Percentiles rank a stretch among this genome's conserved stretches.
phyloP scores from a whole-genome alignment of 441 rosid species.

The Adansonia rubrostipa region DNA sequence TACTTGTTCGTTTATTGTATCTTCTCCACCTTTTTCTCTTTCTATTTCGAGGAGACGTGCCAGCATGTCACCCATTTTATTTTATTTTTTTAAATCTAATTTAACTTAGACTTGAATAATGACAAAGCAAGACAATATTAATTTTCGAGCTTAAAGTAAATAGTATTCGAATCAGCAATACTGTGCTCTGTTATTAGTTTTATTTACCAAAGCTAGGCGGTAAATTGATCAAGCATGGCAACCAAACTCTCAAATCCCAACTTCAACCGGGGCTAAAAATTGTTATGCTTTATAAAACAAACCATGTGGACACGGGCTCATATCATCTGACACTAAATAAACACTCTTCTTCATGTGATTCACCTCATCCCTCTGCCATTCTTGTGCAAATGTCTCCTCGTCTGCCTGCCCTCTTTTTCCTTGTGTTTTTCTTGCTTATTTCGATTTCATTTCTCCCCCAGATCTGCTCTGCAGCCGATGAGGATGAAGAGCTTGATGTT shows the following conservation, averaged over 20 bases:
- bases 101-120: too few species aligned
- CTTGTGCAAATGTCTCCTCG: conserved; percentile 33
- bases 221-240: too few species aligned
- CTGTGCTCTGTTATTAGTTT: not conserved
- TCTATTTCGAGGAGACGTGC: conserved; percentile 11
- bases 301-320: conserved; percentile 22
- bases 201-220: not conserved
- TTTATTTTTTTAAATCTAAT: too few species aligned
- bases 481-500: conserved; percentile 32
- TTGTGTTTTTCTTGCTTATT: conserved; percentile 40
- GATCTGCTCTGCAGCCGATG: conserved; percentile 38
- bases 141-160: too few species aligned
- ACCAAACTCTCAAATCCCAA: not conserved
- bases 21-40: too few species aligned
- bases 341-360: conserved; percentile 35
- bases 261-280: conserved; percentile 1
- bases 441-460: conserved; percentile 36
- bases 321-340: conserved; percentile 8
- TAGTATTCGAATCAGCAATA: not conserved
- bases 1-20: too few species aligned
- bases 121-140: too few species aligned
- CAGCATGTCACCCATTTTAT: conserved; percentile 5
- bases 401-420: conserved; percentile 5
- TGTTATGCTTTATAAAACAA: conserved; percentile 36
- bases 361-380: not conserved